phyloP scores from a whole-genome alignment of 805 yeast genomes.

The Candida namnaoensis region DNA sequence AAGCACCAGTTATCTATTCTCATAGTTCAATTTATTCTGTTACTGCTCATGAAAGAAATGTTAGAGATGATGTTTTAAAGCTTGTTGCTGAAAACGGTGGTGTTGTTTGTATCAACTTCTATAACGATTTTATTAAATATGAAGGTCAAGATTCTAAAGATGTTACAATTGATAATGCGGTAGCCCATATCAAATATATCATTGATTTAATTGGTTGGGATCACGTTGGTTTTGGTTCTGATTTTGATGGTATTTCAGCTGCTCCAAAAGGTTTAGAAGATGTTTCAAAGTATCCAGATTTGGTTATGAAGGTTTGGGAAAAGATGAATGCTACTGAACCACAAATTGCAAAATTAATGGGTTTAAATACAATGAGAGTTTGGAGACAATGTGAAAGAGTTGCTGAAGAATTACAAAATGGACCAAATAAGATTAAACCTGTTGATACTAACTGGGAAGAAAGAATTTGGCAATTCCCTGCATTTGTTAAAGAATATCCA shows the following conservation, averaged over 20 bases:
- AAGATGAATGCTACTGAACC: conserved; percentile 27
- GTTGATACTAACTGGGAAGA: conserved; percentile 32
- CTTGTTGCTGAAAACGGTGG: conserved; percentile 28
- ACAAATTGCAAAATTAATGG: conserved; percentile 28
- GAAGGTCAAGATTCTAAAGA: conserved; percentile 3
- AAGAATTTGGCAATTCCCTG: conserved; percentile 32
- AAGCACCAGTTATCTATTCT: conserved; percentile 34
- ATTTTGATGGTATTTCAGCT: conserved; percentile 35
- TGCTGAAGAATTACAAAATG: conserved; percentile 11
- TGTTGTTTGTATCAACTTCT: conserved; percentile 33
- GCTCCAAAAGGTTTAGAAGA: conserved; percentile 38
- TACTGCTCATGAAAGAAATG: conserved; percentile 30
- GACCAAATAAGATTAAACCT: conserved; percentile 9
- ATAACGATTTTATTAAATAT: conserved; percentile 23
- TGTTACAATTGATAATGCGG: conserved; percentile 34
- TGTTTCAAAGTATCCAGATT: conserved; percentile 39
- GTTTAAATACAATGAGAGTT: conserved; percentile 31
- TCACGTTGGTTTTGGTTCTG: conserved; percentile 35
- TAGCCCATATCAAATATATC: conserved; percentile 29
- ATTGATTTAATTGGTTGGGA: conserved; percentile 35
- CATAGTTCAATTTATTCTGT: conserved; percentile 32
- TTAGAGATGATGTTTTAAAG: conserved; percentile 30
- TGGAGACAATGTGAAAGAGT: conserved; percentile 28
- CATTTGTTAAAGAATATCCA: conserved; percentile 25
- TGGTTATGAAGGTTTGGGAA: conserved; percentile 19